Conservation (phyloP, 140 eudicot species). For the Flaveria floridana region DNA sequence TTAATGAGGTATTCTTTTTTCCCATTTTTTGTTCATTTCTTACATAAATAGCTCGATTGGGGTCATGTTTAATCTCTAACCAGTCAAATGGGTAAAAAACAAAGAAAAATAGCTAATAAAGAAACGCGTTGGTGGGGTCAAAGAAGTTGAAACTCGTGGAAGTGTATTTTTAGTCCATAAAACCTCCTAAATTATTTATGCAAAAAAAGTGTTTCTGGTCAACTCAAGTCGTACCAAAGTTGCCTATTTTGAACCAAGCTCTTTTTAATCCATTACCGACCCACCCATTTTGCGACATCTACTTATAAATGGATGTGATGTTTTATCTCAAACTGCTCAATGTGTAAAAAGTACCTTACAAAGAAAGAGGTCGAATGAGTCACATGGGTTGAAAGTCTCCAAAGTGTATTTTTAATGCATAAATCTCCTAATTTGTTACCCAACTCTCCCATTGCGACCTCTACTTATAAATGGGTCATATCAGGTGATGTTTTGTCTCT, state of each 20-base stretch:
- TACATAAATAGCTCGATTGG: neutral
- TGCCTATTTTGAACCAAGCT: neutral
- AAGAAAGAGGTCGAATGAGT: too few species aligned
- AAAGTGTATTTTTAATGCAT: too few species aligned
- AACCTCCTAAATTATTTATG: neutral
- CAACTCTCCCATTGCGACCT: too few species aligned
- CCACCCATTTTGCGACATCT: neutral
- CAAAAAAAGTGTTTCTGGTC: neutral
- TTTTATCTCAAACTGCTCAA: neutral
- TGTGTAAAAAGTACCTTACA: too few species aligned
- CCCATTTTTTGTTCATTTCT: neutral
- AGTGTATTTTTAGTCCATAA: neutral
- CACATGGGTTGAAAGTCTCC: too few species aligned
- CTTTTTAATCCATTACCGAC: neutral
- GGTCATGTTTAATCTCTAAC: constrained; percentile 1
- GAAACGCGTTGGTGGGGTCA: neutral
- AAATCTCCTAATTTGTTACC: too few species aligned
- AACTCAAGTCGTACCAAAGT: neutral
- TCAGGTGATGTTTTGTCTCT: too few species aligned
- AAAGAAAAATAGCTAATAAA: neutral
- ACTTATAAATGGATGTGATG: neutral
- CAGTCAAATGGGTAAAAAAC: neutral
- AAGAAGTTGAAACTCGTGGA: neutral
- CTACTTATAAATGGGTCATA: too few species aligned
- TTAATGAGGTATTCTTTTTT: constrained; percentile 64